Base-by-base conservation (phyloP, 441 rosid species). In the Raphanus hybrid region DNA sequence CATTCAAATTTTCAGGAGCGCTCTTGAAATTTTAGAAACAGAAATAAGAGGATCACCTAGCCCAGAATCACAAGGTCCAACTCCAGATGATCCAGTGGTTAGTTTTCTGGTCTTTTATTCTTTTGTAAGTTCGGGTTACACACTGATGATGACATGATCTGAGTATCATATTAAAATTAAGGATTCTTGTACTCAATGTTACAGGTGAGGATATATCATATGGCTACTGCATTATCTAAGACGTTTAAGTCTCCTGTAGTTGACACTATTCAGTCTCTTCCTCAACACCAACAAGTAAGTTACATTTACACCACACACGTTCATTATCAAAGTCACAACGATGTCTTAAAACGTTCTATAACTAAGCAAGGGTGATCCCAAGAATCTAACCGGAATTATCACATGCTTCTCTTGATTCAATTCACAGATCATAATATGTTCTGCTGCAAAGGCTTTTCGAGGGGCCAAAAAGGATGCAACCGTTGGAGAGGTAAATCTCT, bases 211-310 rank as follows among this genome's bases (percentile, higher is more conserved):
- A 29, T 29, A 3, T 4, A 29, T 29, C 34, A 29, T 29, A 29
- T 29, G 34, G 93, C 87, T 70, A 74, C 76, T 79, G 93, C 94
- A 58, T 78, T 93, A 79, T 90, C 98, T 64, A 92, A 89, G 82
- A 89, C 94, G 62, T 93, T 81, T 78, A 85, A 80, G 67, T 88
- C 92, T 37, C 97, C 93, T 1, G 65, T 82, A 68, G 90, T 91
- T 41, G 91, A 92, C 75, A 92, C 89, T 69, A 93, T 93, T 45
- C 92, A 87, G 77, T 88, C 92, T 69, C 96, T 93, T 85, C 98
- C 98, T 63, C 97, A 92, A 74, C 97, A 93, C 79, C 97, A 93
- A 73, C 97, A 91, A 83, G 98, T 93, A 83, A 81, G 83, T 77
- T 37, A 16, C 67, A 43, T 27, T 5, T 45, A 57, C 65, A 10